Percentiles rank a stretch among this genome's conserved stretches.
These are phyloP conservation scores for Leucocoprinus birnbaumii DNA, from an alignment of 768 basidiomycete genomes.

Conservation along the genomic window DNA sequence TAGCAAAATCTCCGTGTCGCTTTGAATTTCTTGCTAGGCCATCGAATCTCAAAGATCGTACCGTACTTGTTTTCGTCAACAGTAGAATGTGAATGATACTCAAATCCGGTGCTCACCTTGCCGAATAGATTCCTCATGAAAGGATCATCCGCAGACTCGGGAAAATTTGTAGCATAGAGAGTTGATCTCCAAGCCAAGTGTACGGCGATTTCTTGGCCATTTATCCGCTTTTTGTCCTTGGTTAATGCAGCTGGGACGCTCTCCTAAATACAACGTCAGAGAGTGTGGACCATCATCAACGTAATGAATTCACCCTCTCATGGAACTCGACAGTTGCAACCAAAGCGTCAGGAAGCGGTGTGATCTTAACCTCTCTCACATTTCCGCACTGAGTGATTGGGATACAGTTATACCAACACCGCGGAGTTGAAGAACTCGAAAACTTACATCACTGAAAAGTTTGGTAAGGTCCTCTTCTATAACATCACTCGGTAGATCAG, in stretches of 20 bases:
- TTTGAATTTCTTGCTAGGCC: conserved; percentile 98
- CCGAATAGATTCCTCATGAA: conserved; percentile 75
- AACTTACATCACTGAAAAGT: conserved; percentile 81
- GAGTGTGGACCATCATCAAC: background rate
- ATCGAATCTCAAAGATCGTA: conserved; percentile 88
- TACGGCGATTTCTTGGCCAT: conserved; percentile 74
- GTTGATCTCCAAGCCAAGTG: conserved; percentile 94
- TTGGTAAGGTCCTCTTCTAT: conserved; percentile 63
- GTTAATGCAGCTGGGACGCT: conserved; percentile 84
- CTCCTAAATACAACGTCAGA: conserved; percentile 42
- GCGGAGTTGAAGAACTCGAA: background rate
- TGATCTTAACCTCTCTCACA: conserved; percentile 83
- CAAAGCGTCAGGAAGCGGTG: conserved; percentile 48
- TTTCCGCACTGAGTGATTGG: conserved; percentile 85
- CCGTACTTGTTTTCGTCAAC: conserved; percentile 60
- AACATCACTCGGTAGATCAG: conserved; percentile 55
- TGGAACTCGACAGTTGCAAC: conserved; percentile 91
- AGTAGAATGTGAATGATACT: background rate
- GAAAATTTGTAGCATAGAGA: conserved; percentile 94
- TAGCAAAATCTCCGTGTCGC: conserved; percentile 90
- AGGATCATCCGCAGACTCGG: conserved; percentile 77
- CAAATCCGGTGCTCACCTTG: conserved; percentile 46
- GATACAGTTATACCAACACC: background rate
- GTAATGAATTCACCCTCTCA: conserved; percentile 42
- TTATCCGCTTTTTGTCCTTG: conserved; percentile 89